A percentile compares a stretch with the other conserved stretches of the same genome.
Evolutionary conservation across 2,329 filamentous ascomycete genomes (phyloP).

Genomic region (Fusarium ambrosium): DNA sequence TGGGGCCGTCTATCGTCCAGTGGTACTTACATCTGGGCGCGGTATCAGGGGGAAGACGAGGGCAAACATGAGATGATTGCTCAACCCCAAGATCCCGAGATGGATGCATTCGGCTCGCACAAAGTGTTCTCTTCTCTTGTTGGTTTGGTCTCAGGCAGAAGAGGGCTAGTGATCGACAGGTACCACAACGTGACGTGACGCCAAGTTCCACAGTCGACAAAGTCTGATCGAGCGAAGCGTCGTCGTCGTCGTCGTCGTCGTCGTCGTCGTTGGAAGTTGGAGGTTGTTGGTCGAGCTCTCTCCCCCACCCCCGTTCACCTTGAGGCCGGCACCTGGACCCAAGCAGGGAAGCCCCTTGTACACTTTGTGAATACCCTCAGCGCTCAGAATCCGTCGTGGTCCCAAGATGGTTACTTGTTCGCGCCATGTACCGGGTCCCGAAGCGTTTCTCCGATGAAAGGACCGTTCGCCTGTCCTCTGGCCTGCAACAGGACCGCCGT

Average conservation of each 20-base stretch:
- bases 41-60: constrained; percentile 18
- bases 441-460: constrained; percentile 29
- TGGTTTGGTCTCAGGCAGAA: neutral
- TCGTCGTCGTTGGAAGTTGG: neutral
- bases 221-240: neutral
- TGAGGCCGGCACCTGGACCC: constrained; percentile 11
- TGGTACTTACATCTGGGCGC: constrained; percentile 33
- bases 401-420: constrained; percentile 15
- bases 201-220: constrained; percentile 28
- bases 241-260: neutral
- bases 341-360: constrained; percentile 28
- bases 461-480: constrained; percentile 28
- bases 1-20: constrained; percentile 26
- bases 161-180: constrained; percentile 14
- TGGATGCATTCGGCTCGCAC: constrained; percentile 15
- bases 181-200: constrained; percentile 18
- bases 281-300: neutral
- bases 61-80: constrained; percentile 34
- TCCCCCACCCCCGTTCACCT: constrained; percentile 1
- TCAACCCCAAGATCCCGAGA: constrained; percentile 8
- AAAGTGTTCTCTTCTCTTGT: constrained; percentile 23
- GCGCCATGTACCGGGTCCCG: constrained; percentile 8
- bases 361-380: constrained; percentile 33
- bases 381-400: constrained; percentile 8
- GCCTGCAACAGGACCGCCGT: constrained; percentile 26